phyloP scores from a whole-genome alignment of 176 grass and related monocot species.

The Aegilops tauschii region DNA sequence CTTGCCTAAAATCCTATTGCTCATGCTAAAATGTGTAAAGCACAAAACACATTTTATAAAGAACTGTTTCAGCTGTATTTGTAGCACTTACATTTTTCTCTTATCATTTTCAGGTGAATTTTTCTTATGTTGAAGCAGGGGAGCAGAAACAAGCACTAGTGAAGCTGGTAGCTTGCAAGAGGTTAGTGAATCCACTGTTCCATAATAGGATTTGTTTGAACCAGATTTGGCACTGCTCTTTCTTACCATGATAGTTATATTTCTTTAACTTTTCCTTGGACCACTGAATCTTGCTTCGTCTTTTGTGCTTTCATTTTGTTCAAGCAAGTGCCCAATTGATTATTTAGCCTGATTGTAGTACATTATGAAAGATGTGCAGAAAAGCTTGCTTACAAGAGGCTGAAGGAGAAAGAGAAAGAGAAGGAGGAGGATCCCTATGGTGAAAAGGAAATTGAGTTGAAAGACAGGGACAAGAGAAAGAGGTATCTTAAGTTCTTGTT shows the following conservation, averaged over 20 bases:
- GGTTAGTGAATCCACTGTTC: constrained; percentile 34
- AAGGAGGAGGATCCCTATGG: constrained; percentile 23
- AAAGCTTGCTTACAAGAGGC: constrained; percentile 84
- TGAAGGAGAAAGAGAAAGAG: constrained; percentile 41
- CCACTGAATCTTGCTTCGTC: neutral
- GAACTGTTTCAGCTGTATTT: too few species aligned
- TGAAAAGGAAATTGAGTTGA: constrained; percentile 40
- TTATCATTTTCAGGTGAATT: constrained; percentile 61
- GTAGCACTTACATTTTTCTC: neutral
- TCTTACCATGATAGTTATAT: neutral
- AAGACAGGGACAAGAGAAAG: constrained; percentile 57
- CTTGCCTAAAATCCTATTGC: neutral
- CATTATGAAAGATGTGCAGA: constrained; percentile 84
- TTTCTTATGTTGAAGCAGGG: constrained; percentile 87
- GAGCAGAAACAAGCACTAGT: constrained; percentile 92
- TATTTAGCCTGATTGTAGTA: constrained; percentile 30
- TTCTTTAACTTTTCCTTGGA: neutral
- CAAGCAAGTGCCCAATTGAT: neutral
- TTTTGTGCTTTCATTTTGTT: constrained; percentile 16
- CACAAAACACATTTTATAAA: too few species aligned
- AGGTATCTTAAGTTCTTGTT: constrained; percentile 35
- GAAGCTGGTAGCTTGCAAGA: constrained; percentile 87
- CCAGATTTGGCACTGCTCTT: too few species aligned
- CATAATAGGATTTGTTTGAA: too few species aligned
- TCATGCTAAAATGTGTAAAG: neutral